Percentiles rank a stretch among this genome's conserved stretches.
Conservation (phyloP, 2,329 filamentous ascomycete species). For the Lojkania enalia region DNA sequence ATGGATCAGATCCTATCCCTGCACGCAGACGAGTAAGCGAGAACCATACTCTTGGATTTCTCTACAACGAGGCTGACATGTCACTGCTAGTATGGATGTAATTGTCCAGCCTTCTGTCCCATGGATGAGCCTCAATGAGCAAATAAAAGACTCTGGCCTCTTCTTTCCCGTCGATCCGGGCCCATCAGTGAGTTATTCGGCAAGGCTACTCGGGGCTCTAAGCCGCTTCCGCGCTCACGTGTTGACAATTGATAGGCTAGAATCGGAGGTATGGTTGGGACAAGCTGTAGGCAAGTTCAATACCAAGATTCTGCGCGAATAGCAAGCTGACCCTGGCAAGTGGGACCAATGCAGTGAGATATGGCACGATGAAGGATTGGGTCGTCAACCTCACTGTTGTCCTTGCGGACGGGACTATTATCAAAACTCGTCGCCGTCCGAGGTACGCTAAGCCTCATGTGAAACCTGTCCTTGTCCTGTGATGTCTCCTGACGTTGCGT, state of each 20-base stretch:
- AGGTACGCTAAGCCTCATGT: slow-evolving; percentile 45
- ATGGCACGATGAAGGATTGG: slow-evolving; percentile 88
- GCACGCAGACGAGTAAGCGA: slow-evolving; percentile 69
- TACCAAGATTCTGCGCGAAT: not conserved
- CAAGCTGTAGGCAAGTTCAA: slow-evolving; percentile 57
- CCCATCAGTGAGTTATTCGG: slow-evolving; percentile 50
- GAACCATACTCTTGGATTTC: not conserved
- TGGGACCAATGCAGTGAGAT: slow-evolving; percentile 78
- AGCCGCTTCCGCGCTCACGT: slow-evolving; percentile 17
- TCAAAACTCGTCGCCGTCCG: slow-evolving; percentile 78
- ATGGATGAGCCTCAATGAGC: slow-evolving; percentile 88
- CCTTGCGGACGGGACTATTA: slow-evolving; percentile 74
- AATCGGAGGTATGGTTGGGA: slow-evolving; percentile 83
- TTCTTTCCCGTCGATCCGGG: slow-evolving; percentile 93
- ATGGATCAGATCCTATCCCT: slow-evolving; percentile 84
- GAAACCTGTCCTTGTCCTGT: not conserved
- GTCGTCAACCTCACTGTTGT: slow-evolving; percentile 82
- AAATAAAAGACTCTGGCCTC: slow-evolving; percentile 71
- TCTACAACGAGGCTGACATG: slow-evolving; percentile 21
- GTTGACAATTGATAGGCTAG: slow-evolving; percentile 57
- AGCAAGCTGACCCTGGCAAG: slow-evolving; percentile 50
- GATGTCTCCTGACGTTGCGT: slow-evolving; percentile 8
- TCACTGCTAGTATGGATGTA: slow-evolving; percentile 69
- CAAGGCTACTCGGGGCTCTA: slow-evolving; percentile 15
- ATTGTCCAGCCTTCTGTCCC: slow-evolving; percentile 88